Conservation (phyloP, 2,329 filamentous ascomycete species). For the Passalora sequoiae region DNA sequence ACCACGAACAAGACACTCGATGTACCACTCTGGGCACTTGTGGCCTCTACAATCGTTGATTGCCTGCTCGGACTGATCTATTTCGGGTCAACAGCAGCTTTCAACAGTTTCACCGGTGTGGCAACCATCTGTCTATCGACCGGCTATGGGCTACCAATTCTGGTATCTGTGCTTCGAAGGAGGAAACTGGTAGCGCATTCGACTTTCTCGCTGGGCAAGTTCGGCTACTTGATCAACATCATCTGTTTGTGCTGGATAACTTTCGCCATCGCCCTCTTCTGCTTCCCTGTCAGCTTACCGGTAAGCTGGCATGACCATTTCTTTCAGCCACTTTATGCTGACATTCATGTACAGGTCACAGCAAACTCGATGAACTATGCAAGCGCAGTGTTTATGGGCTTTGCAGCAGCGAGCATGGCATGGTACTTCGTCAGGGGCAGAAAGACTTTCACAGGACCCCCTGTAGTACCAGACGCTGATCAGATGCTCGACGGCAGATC, state of each 20-base stretch:
- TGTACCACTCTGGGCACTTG: conserved; percentile 65
- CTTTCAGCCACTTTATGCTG: not conserved
- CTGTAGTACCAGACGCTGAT: conserved; percentile 29
- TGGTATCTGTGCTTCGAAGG: conserved; percentile 63
- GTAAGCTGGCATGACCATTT: conserved; percentile 26
- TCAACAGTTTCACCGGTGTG: conserved; percentile 74
- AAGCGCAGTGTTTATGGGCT: conserved; percentile 30
- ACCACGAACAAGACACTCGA: conserved; percentile 60
- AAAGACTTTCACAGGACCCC: conserved; percentile 34
- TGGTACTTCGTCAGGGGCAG: conserved; percentile 35
- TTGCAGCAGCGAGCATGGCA: conserved; percentile 30
- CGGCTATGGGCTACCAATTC: conserved; percentile 70
- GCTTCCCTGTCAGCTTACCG: conserved; percentile 56
- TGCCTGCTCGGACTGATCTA: conserved; percentile 72
- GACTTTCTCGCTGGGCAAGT: conserved; percentile 62
- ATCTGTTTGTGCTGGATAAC: conserved; percentile 66
- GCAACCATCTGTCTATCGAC: conserved; percentile 73
- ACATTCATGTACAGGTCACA: conserved; percentile 21
- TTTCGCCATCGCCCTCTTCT: conserved; percentile 67
- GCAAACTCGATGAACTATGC: conserved; percentile 41
- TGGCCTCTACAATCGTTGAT: conserved; percentile 63
- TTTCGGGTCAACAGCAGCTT: conserved; percentile 70
- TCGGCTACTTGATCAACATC: conserved; percentile 64
- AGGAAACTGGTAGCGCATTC: conserved; percentile 63
- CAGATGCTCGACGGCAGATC: conserved; percentile 25